Base-by-base conservation (phyloP, 176 grass and related monocot species). In the Raddia distichophylla region DNA sequence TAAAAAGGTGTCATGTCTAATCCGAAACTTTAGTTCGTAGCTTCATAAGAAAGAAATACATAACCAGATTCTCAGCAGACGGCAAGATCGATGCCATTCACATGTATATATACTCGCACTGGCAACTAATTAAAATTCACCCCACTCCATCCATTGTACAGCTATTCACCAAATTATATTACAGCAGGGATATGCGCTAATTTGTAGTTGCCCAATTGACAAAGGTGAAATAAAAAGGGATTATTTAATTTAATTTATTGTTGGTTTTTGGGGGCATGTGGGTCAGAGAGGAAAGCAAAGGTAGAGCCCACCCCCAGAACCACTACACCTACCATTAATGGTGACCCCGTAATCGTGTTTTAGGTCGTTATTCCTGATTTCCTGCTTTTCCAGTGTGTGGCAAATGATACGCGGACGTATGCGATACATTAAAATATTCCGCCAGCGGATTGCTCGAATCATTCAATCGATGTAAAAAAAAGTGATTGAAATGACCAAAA, bases 401-500 rank as follows among this genome's bases (percentile, higher is more conserved):
- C 84, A 55, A 84, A 69, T 85, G 89, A 88, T 84, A 87, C 85
- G 85, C 80, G 49, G 75, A 87, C 85, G 85, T 85, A 91, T 85
- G 76, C 80, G 8, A 64, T 80, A 49, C 84, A 82, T 75, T 88
- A 87, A 71, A 75, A 81, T 87, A 87, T 91, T 64, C 75, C 15
- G 1, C 9, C 78, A 50, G 64, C 12, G 68, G 81, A 91, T 91
- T 81, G 85, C 74, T 54, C 68, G 63, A 87, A 91, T 88, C 80
- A 91, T 88, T 88, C 80, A 48, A 65, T 79, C 80, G 58, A 65
- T 79, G 67, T 85, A 46, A 85, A 73, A 81, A 76, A 87, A 74
- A 71, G 71, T 67, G 84, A 77, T 80, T 91, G 89, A 91, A 77
- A 88, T 91, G 85, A 91, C 89, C 85, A 87, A 91, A 91, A 88